phyloP scores from a whole-genome alignment of 2,329 filamentous ascomycete species.

The Fusarium brevicatenulatum region DNA sequence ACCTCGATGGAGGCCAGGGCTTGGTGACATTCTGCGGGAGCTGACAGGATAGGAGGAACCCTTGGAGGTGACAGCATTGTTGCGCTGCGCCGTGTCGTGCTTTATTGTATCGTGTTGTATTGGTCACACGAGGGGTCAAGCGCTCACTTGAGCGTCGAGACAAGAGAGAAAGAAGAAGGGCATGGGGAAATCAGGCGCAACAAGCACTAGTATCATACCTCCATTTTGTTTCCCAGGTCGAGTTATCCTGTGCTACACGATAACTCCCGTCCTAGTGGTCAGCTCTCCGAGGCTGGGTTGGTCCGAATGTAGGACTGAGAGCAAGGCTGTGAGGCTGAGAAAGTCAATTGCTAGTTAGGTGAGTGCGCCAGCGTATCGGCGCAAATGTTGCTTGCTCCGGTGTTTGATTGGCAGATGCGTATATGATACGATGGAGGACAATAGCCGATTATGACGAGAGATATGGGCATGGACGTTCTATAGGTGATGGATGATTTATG shows the following conservation, averaged over 20 bases:
- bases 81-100: background rate
- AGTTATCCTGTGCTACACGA: conserved; percentile 1
- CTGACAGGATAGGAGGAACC: background rate
- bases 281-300: conserved; percentile 8
- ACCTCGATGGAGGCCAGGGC: background rate
- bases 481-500: conserved; percentile 1
- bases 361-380: conserved; percentile 1
- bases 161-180: background rate
- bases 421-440: background rate
- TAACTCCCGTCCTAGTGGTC: conserved; percentile 9
- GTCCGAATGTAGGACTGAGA: background rate
- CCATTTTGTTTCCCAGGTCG: conserved; percentile 19
- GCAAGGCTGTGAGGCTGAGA: conserved; percentile 31
- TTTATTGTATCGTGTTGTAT: background rate
- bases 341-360: conserved; percentile 3
- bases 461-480: background rate
- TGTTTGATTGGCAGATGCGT: conserved; percentile 1
- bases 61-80: conserved; percentile 5
- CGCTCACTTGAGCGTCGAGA: conserved; percentile 14
- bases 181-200: background rate
- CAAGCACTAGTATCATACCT: conserved; percentile 31
- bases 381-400: background rate
- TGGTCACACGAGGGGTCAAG: conserved; percentile 31
- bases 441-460: background rate
- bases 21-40: conserved; percentile 1